These are phyloP conservation scores for Catunica adiposa DNA, from an alignment of 2,329 filamentous ascomycete species.

Conservation along the genomic window DNA sequence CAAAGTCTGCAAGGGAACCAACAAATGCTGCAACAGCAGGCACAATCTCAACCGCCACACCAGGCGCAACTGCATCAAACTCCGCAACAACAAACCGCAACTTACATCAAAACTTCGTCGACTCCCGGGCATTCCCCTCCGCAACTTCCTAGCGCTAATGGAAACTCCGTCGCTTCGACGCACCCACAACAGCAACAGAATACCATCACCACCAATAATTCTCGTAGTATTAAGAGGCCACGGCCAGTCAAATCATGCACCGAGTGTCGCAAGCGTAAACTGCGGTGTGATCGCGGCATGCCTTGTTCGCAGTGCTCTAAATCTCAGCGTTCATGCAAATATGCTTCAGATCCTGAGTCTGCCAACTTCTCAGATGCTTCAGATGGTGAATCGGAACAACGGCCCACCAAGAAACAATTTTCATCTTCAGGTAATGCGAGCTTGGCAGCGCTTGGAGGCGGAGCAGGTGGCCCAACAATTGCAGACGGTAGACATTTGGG, in stretches of 20 bases:
- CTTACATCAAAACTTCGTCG: constrained; percentile 10
- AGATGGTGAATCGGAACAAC: constrained; percentile 23
- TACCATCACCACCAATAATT: constrained; percentile 4
- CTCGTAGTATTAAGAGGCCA: constrained; percentile 34
- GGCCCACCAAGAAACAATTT: constrained; percentile 19
- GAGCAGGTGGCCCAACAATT: neutral
- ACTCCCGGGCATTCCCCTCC: constrained; percentile 8
- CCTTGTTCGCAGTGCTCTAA: constrained; percentile 43
- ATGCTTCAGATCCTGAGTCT: constrained; percentile 32
- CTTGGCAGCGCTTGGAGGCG: neutral
- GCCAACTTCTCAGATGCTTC: constrained; percentile 34
- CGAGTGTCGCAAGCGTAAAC: constrained; percentile 40
- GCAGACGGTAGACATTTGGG: constrained; percentile 2
- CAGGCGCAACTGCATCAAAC: constrained; percentile 2
- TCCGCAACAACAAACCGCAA: constrained; percentile 3
- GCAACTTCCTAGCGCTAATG: neutral
- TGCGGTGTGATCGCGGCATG: constrained; percentile 38
- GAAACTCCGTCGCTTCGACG: neutral
- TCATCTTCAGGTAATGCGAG: neutral
- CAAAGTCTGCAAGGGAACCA: too few relatives aligned
- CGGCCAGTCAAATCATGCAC: constrained; percentile 40
- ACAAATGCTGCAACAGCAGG: too few relatives aligned
- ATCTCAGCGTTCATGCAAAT: constrained; percentile 36
- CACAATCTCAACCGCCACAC: neutral
- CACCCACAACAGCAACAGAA: neutral